phyloP scores from a whole-genome alignment of 1,139 yeast species.

The Maudiozyma humilis region DNA sequence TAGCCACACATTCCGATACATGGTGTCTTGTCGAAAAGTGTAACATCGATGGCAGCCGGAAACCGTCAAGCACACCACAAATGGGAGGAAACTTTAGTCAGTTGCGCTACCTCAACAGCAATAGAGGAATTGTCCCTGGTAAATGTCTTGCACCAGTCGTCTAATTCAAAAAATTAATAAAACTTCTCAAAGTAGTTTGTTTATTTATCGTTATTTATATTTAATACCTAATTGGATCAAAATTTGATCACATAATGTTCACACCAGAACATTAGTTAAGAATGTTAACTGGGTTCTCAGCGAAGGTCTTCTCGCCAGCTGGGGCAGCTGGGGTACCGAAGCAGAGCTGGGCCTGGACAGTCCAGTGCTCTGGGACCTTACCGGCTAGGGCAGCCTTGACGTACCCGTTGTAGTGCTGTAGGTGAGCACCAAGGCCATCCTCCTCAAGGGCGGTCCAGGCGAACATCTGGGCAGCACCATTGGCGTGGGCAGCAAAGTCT shows the following conservation, averaged over 20 bases:
- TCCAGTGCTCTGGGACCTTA: conserved; percentile 36
- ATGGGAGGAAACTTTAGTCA: background rate
- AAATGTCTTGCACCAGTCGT: conserved; percentile 23
- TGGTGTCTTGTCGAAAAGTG: conserved; percentile 38
- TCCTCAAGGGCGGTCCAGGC: conserved; percentile 39
- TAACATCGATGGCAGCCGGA: conserved; percentile 16
- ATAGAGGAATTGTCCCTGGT: conserved; percentile 35
- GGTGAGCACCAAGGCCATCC: conserved; percentile 39
- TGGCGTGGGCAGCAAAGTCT: conserved; percentile 37
- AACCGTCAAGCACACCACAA: background rate
- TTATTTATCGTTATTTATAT: too few species aligned
- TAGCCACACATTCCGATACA: conserved; percentile 37
- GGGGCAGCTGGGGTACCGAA: conserved; percentile 37
- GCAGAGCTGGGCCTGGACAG: conserved; percentile 39
- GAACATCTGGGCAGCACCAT: conserved; percentile 41
- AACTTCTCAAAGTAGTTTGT: too few species aligned
- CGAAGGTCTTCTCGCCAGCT: conserved; percentile 33
- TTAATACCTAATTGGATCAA: too few species aligned
- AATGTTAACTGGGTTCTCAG: conserved; percentile 34
- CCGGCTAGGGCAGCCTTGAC: conserved; percentile 35
- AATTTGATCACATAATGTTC: background rate
- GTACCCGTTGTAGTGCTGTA: conserved; percentile 42
- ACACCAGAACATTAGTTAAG: conserved; percentile 13
- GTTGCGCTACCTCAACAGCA: conserved; percentile 29
- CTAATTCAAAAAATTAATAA: background rate